These are phyloP conservation scores for Geotrichum europaeum DNA, from an alignment of 1,139 yeast genomes.

Conservation along the genomic window DNA sequence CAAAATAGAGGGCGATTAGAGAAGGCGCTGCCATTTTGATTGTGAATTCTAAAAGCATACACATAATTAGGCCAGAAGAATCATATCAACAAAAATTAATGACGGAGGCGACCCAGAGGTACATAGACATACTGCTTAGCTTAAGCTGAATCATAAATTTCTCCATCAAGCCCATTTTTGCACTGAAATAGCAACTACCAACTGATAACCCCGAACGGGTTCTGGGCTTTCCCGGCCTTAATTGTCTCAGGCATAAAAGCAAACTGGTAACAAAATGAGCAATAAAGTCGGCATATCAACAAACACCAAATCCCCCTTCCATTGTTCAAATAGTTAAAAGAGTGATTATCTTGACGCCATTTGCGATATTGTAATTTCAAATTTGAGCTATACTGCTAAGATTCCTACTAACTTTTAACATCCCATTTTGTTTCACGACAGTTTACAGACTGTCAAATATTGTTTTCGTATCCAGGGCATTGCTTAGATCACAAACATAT, in stretches of 20 bases:
- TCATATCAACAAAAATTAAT: no score
- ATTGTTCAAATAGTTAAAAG: neutral
- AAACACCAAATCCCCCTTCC: neutral
- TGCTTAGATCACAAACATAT: neutral
- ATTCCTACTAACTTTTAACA: neutral
- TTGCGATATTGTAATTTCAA: neutral
- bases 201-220: neutral
- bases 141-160: neutral
- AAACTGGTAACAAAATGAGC: neutral
- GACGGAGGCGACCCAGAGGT: neutral
- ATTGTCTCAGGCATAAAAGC: neutral
- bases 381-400: neutral
- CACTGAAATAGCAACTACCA: neutral
- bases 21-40: neutral
- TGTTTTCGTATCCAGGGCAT: neutral
- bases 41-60: neutral
- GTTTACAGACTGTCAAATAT: neutral
- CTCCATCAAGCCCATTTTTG: neutral
- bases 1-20: neutral
- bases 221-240: neutral
- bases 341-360: neutral
- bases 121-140: neutral
- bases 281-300: neutral
- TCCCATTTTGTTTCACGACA: neutral
- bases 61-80: neutral